Percentiles rank a stretch among this genome's conserved stretches.
phyloP scores from a whole-genome alignment of 1,284 basidiomycete species.

The Anthracocystis panici-leucophaei region DNA sequence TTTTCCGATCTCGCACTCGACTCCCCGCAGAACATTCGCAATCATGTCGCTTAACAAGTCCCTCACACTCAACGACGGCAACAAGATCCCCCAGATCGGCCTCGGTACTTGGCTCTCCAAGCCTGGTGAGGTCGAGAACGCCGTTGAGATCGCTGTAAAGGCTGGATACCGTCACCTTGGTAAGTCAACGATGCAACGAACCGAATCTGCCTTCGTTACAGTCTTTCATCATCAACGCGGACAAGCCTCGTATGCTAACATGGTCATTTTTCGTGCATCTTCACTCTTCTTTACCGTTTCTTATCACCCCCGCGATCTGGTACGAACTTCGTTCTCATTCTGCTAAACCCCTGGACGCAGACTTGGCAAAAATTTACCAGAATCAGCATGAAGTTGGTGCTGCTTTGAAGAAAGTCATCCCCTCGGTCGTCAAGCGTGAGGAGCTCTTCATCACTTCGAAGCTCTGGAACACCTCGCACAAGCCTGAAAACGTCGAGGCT shows the following conservation, averaged over 20 bases:
- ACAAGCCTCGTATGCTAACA: too few relatives aligned
- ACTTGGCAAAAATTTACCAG: conserved; percentile 64
- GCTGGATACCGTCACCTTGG: conserved; percentile 64
- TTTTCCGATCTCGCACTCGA: background rate
- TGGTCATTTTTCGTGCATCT: too few relatives aligned
- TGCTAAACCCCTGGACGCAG: conserved; percentile 3
- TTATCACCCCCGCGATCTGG: too few relatives aligned
- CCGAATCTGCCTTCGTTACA: too few relatives aligned
- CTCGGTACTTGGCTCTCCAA: conserved; percentile 85
- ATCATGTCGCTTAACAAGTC: conserved; percentile 60
- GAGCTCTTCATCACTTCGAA: conserved; percentile 73
- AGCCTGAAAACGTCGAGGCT: conserved; percentile 65
- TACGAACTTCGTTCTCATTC: too few relatives aligned
- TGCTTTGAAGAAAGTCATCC: conserved; percentile 70
- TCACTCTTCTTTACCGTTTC: too few relatives aligned
- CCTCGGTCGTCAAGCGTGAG: conserved; percentile 71
- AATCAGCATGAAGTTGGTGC: conserved; percentile 71
- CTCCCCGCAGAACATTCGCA: background rate
- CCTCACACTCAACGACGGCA: conserved; percentile 66
- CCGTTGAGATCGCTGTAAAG: conserved; percentile 69
- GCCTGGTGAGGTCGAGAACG: conserved; percentile 81
- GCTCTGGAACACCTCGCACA: conserved; percentile 78
- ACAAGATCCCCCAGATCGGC: conserved; percentile 72
- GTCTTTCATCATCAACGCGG: too few relatives aligned
- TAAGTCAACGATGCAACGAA: too few relatives aligned